Percentiles rank a stretch among this genome's conserved stretches.
Evolutionary conservation across 495 filamentous ascomycete species (phyloP).

Genomic region (Cetradonia linearis): DNA sequence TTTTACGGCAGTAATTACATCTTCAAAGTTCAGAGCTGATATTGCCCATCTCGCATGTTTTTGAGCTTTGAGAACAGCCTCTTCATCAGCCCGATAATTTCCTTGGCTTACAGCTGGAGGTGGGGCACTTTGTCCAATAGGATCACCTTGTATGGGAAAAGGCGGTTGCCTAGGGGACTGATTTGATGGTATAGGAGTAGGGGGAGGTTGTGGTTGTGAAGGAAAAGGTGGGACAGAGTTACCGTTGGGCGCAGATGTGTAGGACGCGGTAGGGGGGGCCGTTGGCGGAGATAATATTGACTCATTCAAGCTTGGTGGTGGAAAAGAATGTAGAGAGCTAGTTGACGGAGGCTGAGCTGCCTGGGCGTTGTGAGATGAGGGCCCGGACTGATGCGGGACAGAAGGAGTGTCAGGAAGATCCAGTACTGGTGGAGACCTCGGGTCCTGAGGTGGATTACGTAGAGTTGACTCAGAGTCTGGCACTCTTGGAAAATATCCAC

Average conservation of each 20-base stretch:
- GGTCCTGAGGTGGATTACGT: conserved; percentile 14
- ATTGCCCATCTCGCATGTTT: conserved; percentile 98
- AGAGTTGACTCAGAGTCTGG: conserved; percentile 21
- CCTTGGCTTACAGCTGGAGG: conserved; percentile 9
- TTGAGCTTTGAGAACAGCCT: conserved; percentile 66
- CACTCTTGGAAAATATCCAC: conserved; percentile 45
- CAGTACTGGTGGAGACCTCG: conserved; percentile 22
- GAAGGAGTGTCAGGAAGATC: conserved; percentile 34
- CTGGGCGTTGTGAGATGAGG: conserved; percentile 19
- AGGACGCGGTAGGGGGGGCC: conserved; percentile 13
- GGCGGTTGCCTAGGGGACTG: conserved; percentile 22
- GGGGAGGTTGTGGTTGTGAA: conserved; percentile 20
- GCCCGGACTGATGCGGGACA: conserved; percentile 18
- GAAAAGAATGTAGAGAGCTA: conserved; percentile 39
- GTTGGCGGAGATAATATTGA: background rate
- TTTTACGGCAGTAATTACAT: conserved; percentile 80
- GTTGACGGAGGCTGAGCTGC: conserved; percentile 18
- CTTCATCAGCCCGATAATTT: conserved; percentile 49
- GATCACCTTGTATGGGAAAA: background rate
- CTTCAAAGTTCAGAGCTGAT: conserved; percentile 92
- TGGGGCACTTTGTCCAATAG: background rate
- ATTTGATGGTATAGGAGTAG: conserved; percentile 23
- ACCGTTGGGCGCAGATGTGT: conserved; percentile 22
- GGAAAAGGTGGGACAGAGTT: conserved; percentile 19
- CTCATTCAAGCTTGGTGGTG: conserved; percentile 30